Conservation (phyloP, 169 alveolate genomes). For the Cryptosporidium canis region DNA sequence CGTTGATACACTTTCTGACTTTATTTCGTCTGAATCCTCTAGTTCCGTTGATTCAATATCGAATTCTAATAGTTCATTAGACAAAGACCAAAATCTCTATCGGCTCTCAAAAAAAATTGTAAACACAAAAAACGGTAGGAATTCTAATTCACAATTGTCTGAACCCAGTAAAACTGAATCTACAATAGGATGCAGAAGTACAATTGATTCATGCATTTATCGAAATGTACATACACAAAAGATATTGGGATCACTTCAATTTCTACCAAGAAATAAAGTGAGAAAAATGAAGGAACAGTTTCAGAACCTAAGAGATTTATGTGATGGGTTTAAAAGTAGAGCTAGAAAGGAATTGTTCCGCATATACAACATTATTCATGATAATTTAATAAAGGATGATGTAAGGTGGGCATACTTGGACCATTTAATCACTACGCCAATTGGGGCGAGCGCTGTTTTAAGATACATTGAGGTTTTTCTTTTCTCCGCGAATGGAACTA, state of each 20-base stretch:
- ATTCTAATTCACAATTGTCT: not conserved
- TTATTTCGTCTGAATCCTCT: constrained; percentile 57
- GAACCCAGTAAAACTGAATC: constrained; percentile 22
- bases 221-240: constrained; percentile 60
- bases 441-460: constrained; percentile 66
- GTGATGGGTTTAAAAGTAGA: constrained; percentile 35
- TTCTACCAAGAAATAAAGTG: constrained; percentile 29
- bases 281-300: constrained; percentile 61
- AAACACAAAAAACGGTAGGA: not conserved
- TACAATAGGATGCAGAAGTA: constrained; percentile 56
- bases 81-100: not conserved
- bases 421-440: constrained; percentile 50
- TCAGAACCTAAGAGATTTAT: constrained; percentile 48
- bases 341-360: constrained; percentile 68
- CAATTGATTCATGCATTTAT: constrained; percentile 68
- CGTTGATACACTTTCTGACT: constrained; percentile 55
- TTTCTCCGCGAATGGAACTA: not conserved
- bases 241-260: constrained; percentile 44
- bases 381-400: constrained; percentile 41
- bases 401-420: constrained; percentile 69
- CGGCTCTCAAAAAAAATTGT: not conserved
- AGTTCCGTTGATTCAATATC: not conserved
- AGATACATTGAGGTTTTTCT: constrained; percentile 42
- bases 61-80: not conserved
- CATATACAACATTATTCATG: constrained; percentile 50